These are phyloP conservation scores for Microstroma glucosiphilum DNA, from an alignment of 1,284 basidiomycete genomes.

Conservation along the genomic window DNA sequence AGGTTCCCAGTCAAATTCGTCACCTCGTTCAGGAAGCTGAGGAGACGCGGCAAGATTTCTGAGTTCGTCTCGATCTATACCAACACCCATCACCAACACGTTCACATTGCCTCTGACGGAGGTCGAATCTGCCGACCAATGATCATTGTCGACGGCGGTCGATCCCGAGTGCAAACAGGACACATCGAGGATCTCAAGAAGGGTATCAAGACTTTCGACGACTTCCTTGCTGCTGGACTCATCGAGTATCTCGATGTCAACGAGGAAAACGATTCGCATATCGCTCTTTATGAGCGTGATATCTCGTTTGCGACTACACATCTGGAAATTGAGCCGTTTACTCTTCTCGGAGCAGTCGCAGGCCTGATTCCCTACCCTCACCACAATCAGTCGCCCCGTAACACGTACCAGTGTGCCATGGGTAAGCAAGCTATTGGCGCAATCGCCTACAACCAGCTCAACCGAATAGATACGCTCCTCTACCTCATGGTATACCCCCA, in stretches of 20 bases:
- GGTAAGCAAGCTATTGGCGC: conserved; percentile 97
- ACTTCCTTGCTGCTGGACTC: conserved; percentile 88
- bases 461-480: conserved; percentile 95
- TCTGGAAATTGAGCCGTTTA: conserved; percentile 98
- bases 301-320: conserved; percentile 79
- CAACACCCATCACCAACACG: conserved; percentile 88
- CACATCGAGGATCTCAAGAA: conserved; percentile 78
- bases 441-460: conserved; percentile 95
- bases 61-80: conserved; percentile 97
- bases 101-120: conserved; percentile 95
- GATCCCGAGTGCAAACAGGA: conserved; percentile 69
- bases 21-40: conserved; percentile 78
- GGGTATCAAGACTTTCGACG: conserved; percentile 77
- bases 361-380: conserved; percentile 98
- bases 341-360: conserved; percentile 91
- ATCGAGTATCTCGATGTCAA: conserved; percentile 99
- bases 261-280: conserved; percentile 97
- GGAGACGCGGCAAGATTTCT: conserved; percentile 82
- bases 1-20: conserved; percentile 81
- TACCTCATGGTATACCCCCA: conserved; percentile 99
- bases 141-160: conserved; percentile 88
- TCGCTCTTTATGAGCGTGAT: conserved; percentile 87
- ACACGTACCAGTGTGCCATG: conserved; percentile 82
- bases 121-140: conserved; percentile 95
- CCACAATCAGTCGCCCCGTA: conserved; percentile 97